Evolutionary conservation across 2,329 filamentous ascomycete genomes (phyloP), one percentile per base, ranked within the genome.

Genomic region (Juglanconis oblonga): DNA sequence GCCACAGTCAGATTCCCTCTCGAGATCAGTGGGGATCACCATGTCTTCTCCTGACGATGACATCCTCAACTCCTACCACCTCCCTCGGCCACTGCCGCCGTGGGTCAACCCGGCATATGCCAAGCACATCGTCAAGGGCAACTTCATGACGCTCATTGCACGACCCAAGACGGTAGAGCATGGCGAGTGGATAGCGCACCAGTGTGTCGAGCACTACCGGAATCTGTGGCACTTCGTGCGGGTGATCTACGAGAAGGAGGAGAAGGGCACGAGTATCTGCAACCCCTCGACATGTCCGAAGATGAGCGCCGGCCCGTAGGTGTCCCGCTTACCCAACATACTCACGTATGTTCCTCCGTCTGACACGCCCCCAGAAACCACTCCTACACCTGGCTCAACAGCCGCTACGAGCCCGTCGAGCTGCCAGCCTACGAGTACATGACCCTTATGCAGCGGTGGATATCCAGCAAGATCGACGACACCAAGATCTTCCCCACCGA

Each of bases 141-240:
- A 95, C 76, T 95, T 96, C 73, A 90, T 94, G 86, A 95, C 91
- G 5, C 77, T 96, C 59, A 92, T 91, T 67, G 89, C 90, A 61
- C 87, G 91, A 72, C 91, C 91, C 11, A 90, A 91, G 75, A 89
- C 92, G 62, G 88, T 95, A 51, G 91, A 95, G 69, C 84, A 89
- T 68, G 91, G 90, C 64, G 91, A 96, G 75, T 96, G 91, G 91
- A 81, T 95, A 66, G 90, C 91, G 63, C 90, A 95, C 76, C 91
- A 95, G 80, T 90, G 92, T 65, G 89, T 93, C 67, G 90, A 95
- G 77, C 90, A 94, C 72, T 92, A 91, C 70, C 87, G 91, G 58
- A 83, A 92, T 64, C 81, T 95, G 29, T 89, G 89, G 77, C 88
- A 89, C 68, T 91, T 93, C 81, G 86, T 93, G 57, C 86, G 89